phyloP scores from a whole-genome alignment of 306 rosid genomes.

The Dicorynia guianensis region DNA sequence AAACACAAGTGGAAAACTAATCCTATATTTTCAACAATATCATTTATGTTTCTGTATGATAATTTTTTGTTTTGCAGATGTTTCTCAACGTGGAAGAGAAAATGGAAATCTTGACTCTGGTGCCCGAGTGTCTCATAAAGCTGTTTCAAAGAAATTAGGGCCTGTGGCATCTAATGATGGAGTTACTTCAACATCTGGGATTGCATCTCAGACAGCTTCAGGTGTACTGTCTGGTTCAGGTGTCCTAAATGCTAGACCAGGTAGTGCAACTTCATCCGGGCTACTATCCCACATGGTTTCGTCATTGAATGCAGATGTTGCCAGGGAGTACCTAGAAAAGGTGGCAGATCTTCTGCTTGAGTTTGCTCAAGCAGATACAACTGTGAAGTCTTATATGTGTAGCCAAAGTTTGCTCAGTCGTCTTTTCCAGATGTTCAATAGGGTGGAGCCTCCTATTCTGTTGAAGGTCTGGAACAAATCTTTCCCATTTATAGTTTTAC shows the following conservation, averaged over 20 bases:
- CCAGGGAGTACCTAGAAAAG: constrained; percentile 92
- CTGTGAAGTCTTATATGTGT: constrained; percentile 91
- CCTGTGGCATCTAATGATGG: constrained; percentile 70
- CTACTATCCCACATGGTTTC: constrained; percentile 96
- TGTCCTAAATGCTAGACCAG: constrained; percentile 96
- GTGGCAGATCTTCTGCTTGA: constrained; percentile 99
- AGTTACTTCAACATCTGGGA: constrained; percentile 85
- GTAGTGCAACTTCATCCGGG: constrained; percentile 98
- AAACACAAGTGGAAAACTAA: no score
- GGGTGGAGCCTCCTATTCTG: constrained; percentile 96
- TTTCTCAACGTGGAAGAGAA: constrained; percentile 95
- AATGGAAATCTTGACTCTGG: constrained; percentile 78
- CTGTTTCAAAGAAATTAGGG: constrained; percentile 74
- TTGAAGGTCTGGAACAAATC: constrained; percentile 66
- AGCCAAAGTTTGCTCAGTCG: constrained; percentile 99
- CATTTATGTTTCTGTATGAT: constrained; percentile 35
- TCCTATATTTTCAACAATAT: no score
- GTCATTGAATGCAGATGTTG: constrained; percentile 91
- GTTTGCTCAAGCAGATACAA: constrained; percentile 96
- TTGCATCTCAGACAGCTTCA: constrained; percentile 95
- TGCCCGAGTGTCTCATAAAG: constrained; percentile 77
- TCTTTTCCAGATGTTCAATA: constrained; percentile 98
- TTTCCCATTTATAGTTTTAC: constrained; percentile 21
- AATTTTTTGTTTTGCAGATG: constrained; percentile 68
- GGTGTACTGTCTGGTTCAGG: constrained; percentile 99